phyloP scores from a whole-genome alignment of 2,329 filamentous ascomycete genomes.

The Fusarium staphyleae region DNA sequence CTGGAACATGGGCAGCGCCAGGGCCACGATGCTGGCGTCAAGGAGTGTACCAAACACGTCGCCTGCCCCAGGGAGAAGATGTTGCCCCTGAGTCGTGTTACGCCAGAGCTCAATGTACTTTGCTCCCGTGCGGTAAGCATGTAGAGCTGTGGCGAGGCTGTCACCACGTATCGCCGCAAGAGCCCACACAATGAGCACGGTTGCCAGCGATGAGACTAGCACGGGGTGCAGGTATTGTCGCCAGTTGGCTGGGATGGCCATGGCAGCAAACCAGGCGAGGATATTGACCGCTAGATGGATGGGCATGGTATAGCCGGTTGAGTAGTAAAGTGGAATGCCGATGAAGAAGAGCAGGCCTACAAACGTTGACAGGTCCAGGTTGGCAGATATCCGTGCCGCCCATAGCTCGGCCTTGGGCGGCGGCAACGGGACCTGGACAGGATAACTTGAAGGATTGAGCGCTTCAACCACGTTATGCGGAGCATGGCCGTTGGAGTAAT shows the following conservation, averaged over 20 bases:
- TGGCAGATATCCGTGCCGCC: slow-evolving; percentile 54
- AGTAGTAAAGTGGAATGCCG: slow-evolving; percentile 63
- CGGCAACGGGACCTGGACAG: slow-evolving; percentile 51
- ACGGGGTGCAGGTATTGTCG: slow-evolving; percentile 64
- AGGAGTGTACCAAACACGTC: slow-evolving; percentile 63
- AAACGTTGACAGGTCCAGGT: slow-evolving; percentile 58
- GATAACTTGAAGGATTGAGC: slow-evolving; percentile 34
- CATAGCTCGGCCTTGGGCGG: slow-evolving; percentile 57
- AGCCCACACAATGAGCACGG: slow-evolving; percentile 61
- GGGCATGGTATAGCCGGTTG: slow-evolving; percentile 59
- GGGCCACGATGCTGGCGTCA: slow-evolving; percentile 64
- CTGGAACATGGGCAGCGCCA: slow-evolving; percentile 67
- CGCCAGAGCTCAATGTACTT: slow-evolving; percentile 62
- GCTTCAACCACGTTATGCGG: slow-evolving; percentile 31
- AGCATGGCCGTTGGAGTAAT: slow-evolving; percentile 32
- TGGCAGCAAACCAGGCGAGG: slow-evolving; percentile 59
- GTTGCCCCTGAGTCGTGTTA: slow-evolving; percentile 33
- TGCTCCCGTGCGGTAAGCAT: slow-evolving; percentile 58
- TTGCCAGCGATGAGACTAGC: slow-evolving; percentile 60
- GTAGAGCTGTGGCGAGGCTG: slow-evolving; percentile 51
- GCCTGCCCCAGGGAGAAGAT: slow-evolving; percentile 58
- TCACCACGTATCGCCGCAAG: slow-evolving; percentile 56
- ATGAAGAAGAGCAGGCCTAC: slow-evolving; percentile 54
- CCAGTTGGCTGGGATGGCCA: slow-evolving; percentile 57
- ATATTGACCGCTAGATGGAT: slow-evolving; percentile 56